Percentiles rank a stretch among this genome's conserved stretches.
These are phyloP conservation scores for Phaeodactylum tricornutum DNA, from an alignment of 108 stramenopile genomes.

Conservation along the genomic window DNA sequence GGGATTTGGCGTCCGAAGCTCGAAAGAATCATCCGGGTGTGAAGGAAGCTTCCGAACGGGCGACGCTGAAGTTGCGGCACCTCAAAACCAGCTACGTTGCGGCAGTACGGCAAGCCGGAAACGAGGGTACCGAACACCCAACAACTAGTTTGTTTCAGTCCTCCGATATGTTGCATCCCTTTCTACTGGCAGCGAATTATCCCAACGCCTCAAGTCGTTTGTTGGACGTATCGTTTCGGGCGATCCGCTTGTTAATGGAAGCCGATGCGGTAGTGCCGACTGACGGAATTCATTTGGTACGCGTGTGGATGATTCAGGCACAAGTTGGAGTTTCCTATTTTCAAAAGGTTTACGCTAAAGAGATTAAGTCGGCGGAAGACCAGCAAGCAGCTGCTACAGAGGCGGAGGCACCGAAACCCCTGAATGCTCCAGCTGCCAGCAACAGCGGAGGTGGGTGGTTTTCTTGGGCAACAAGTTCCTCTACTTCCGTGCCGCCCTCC, in stretches of 20 bases:
- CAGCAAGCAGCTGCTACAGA: neutral
- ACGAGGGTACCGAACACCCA: slow-evolving; percentile 36
- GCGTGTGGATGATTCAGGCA: slow-evolving; percentile 74
- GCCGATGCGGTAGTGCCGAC: slow-evolving; percentile 72
- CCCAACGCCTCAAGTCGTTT: slow-evolving; percentile 57
- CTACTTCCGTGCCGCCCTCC: too few relatives aligned
- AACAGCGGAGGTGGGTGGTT: slow-evolving; percentile 3
- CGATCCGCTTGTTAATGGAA: slow-evolving; percentile 54
- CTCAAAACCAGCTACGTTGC: slow-evolving; percentile 69
- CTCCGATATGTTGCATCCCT: slow-evolving; percentile 71
- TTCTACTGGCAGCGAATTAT: slow-evolving; percentile 70
- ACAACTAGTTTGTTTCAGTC: slow-evolving; percentile 71
- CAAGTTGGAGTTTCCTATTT: slow-evolving; percentile 39
- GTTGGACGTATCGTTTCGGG: slow-evolving; percentile 52
- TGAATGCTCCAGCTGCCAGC: neutral
- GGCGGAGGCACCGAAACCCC: neutral
- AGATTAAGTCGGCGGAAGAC: slow-evolving; percentile 1
- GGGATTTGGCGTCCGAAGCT: slow-evolving; percentile 78
- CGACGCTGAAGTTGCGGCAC: slow-evolving; percentile 63
- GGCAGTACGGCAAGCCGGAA: slow-evolving; percentile 62
- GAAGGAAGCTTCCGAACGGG: slow-evolving; percentile 78
- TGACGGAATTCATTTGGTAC: slow-evolving; percentile 60
- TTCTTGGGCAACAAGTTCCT: slow-evolving; percentile 1
- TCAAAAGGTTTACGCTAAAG: slow-evolving; percentile 11
- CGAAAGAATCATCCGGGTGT: slow-evolving; percentile 84